These are phyloP conservation scores for Camellia oleifera DNA, from an alignment of 179 eudicot genomes.

Conservation along the genomic window DNA sequence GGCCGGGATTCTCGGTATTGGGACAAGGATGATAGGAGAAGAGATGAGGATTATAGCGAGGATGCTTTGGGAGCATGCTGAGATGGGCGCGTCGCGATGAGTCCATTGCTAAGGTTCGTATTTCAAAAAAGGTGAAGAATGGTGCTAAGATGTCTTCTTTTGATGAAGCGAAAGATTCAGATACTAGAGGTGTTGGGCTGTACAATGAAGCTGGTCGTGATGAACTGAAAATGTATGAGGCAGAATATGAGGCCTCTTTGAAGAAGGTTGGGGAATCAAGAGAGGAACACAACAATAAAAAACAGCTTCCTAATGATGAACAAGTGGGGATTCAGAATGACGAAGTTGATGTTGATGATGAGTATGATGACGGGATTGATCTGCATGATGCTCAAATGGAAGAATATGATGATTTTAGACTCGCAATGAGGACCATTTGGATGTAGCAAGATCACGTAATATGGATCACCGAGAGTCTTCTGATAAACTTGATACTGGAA, in stretches of 20 bases:
- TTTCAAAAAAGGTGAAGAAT: constrained; percentile 24
- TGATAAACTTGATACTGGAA: constrained; percentile 19
- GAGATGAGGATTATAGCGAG: constrained; percentile 88
- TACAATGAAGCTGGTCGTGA: constrained; percentile 95
- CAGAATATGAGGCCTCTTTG: constrained; percentile 83
- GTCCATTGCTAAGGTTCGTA: constrained; percentile 34
- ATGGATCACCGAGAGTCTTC: constrained; percentile 32
- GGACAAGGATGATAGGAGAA: constrained; percentile 96
- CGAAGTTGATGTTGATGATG: constrained; percentile 69
- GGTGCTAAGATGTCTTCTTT: constrained; percentile 30
- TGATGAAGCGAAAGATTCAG: constrained; percentile 25
- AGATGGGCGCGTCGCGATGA: constrained; percentile 29
- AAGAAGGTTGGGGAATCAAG: constrained; percentile 46
- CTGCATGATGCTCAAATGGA: constrained; percentile 55
- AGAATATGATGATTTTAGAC: constrained; percentile 47
- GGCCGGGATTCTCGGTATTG: constrained; percentile 93
- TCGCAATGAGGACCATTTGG: constrained; percentile 30
- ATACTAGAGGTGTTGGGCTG: constrained; percentile 44
- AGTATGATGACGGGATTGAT: constrained; percentile 87
- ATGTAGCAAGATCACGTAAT: constrained; percentile 29
- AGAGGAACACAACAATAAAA: constrained; percentile 26
- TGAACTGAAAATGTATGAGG: constrained; percentile 81
- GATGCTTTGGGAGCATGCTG: constrained; percentile 46
- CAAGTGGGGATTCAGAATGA: constrained; percentile 31
- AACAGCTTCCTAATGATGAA: constrained; percentile 34